These are phyloP conservation scores for Astrephomene gubernaculifera DNA, from an alignment of 139 green algal species.

Conservation along the genomic window DNA sequence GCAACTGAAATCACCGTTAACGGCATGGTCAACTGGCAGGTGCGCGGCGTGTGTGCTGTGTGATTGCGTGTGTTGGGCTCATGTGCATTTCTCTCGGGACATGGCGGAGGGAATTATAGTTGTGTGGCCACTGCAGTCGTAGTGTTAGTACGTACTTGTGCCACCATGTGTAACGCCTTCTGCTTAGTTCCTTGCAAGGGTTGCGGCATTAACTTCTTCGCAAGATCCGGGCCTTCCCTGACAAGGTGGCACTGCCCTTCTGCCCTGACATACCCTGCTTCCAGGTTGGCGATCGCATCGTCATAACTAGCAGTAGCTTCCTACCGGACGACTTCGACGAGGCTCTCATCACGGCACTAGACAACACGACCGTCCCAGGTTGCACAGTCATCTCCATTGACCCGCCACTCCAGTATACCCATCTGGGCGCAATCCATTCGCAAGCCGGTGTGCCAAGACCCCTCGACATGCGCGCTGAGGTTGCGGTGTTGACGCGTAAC, in stretches of 20 bases:
- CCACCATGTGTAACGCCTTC: too few relatives aligned
- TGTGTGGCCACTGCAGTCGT: too few relatives aligned
- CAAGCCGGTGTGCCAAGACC: not conserved
- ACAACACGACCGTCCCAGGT: not conserved
- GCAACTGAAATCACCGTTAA: slow-evolving; percentile 57
- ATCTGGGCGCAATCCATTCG: slow-evolving; percentile 58
- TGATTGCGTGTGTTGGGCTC: too few relatives aligned
- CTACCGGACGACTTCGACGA: slow-evolving; percentile 60
- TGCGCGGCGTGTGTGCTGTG: not conserved
- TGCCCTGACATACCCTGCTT: not conserved
- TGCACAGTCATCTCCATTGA: slow-evolving; percentile 49
- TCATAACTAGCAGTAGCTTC: slow-evolving; percentile 66
- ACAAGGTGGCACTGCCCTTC: too few relatives aligned
- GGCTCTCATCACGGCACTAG: slow-evolving; percentile 1
- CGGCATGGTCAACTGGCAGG: slow-evolving; percentile 54
- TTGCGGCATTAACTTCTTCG: too few relatives aligned
- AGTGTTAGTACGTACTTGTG: too few relatives aligned
- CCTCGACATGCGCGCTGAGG: slow-evolving; percentile 72
- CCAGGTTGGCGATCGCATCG: slow-evolving; percentile 63
- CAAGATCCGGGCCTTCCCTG: too few relatives aligned
- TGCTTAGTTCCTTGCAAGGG: too few relatives aligned
- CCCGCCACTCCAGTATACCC: slow-evolving; percentile 57
- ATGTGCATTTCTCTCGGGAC: too few relatives aligned
- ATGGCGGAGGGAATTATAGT: too few relatives aligned
- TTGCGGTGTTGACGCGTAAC: slow-evolving; percentile 64